Evolutionary conservation across 257 asterid species (phyloP).

Genomic region (Leptodermis oblonga): DNA sequence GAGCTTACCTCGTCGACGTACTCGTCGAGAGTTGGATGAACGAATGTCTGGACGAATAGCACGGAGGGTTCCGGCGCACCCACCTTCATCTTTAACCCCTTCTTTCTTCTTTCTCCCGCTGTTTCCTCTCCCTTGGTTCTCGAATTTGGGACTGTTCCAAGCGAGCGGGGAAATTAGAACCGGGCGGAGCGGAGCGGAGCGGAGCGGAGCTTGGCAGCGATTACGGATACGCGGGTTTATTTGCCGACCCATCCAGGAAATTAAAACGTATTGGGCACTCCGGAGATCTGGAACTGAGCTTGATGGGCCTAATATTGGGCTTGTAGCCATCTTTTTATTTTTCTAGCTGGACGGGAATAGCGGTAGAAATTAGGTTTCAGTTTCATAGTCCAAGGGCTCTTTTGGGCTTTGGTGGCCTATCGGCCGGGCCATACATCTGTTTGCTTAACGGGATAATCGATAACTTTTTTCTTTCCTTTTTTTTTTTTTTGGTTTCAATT

Average conservation of each 20-base stretch:
- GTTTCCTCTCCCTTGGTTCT: neutral
- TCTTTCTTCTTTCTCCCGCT: neutral
- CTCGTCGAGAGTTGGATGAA: conserved; percentile 67
- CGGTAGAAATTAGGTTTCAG: neutral
- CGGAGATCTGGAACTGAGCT: too few species aligned
- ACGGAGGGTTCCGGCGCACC: conserved; percentile 92
- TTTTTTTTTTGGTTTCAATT: too few species aligned
- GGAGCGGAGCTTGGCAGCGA: neutral
- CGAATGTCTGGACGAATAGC: conserved; percentile 83
- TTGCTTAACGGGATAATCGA: too few species aligned
- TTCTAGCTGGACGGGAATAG: neutral
- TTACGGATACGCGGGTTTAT: neutral
- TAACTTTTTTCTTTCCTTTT: too few species aligned
- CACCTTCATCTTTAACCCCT: conserved; percentile 32
- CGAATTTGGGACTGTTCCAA: neutral
- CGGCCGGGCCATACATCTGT: too few species aligned
- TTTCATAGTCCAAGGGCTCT: neutral
- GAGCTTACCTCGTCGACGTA: conserved; percentile 81
- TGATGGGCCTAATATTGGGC: neutral
- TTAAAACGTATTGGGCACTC: too few species aligned
- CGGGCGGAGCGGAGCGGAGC: neutral
- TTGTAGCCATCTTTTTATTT: neutral
- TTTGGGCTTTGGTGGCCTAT: neutral
- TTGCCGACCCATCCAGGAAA: neutral
- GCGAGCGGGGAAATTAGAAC: neutral